Evolutionary conservation across 345 rosid genomes (phyloP).

Genomic region (Capsella bursapastoris): DNA sequence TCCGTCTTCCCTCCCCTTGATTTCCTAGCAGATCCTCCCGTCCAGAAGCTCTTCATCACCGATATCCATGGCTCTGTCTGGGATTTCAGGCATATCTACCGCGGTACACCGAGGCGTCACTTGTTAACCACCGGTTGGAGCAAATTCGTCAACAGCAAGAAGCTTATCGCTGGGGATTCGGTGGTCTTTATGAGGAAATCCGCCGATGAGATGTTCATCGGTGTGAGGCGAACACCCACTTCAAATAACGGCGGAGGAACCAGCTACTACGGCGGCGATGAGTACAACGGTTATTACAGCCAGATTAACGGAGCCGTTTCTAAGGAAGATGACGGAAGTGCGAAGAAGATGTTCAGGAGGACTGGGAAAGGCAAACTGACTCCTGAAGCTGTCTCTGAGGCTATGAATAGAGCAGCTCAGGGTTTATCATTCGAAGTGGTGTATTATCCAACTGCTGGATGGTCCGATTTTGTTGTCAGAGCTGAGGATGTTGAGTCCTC

Average conservation of each 20-base stretch:
- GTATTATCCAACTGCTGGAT: constrained; percentile 75
- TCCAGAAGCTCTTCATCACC: constrained; percentile 66
- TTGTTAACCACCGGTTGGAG: constrained; percentile 96
- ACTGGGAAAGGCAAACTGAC: constrained; percentile 57
- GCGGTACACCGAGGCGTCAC: constrained; percentile 91
- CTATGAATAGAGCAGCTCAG: constrained; percentile 57
- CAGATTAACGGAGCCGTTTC: not conserved
- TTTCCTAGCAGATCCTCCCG: constrained; percentile 79
- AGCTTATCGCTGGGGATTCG: constrained; percentile 86
- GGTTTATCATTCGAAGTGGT: constrained; percentile 76
- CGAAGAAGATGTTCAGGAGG: constrained; percentile 42
- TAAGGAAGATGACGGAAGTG: constrained; percentile 32
- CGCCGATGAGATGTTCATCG: constrained; percentile 61
- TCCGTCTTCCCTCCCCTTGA: constrained; percentile 81
- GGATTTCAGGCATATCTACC: constrained; percentile 86
- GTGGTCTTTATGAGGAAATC: constrained; percentile 80
- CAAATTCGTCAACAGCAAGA: constrained; percentile 86
- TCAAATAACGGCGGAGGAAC: constrained; percentile 34
- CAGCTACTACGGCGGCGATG: constrained; percentile 26
- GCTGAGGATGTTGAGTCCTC: constrained; percentile 83
- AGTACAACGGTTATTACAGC: constrained; percentile 53
- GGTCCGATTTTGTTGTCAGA: constrained; percentile 76
- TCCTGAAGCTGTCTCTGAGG: constrained; percentile 59
- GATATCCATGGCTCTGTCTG: constrained; percentile 75
- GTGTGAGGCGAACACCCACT: constrained; percentile 63